These are phyloP conservation scores for Scheffersomyces amazonensis DNA, from an alignment of 805 yeast genomes.

Conservation along the genomic window DNA sequence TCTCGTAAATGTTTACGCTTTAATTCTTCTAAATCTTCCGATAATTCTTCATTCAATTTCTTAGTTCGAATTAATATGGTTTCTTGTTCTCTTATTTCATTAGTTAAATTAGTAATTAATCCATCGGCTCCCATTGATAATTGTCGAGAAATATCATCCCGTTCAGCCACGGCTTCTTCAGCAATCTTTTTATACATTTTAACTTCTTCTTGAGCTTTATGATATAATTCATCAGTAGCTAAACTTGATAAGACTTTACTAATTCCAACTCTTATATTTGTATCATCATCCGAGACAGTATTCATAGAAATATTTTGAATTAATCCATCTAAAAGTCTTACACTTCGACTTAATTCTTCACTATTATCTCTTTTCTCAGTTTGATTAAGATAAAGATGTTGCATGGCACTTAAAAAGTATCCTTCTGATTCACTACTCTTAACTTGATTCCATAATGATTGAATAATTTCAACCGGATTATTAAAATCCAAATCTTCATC, in stretches of 20 bases:
- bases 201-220: slow-evolving; percentile 59
- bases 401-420: slow-evolving; percentile 59
- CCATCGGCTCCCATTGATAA: slow-evolving; percentile 77
- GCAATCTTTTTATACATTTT: slow-evolving; percentile 49
- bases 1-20: slow-evolving; percentile 59
- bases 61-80: slow-evolving; percentile 56
- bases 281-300: slow-evolving; percentile 44
- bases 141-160: slow-evolving; percentile 62
- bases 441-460: slow-evolving; percentile 56
- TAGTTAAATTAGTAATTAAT: slow-evolving; percentile 54
- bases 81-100: slow-evolving; percentile 63
- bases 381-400: slow-evolving; percentile 59
- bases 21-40: slow-evolving; percentile 59
- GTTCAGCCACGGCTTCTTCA: slow-evolving; percentile 56
- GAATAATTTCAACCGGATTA: slow-evolving; percentile 68
- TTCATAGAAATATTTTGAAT: slow-evolving; percentile 59
- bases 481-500: slow-evolving; percentile 53
- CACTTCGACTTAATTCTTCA: slow-evolving; percentile 48
- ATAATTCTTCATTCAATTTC: slow-evolving; percentile 58
- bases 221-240: slow-evolving; percentile 83
- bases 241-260: slow-evolving; percentile 68
- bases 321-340: slow-evolving; percentile 62
- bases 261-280: slow-evolving; percentile 68
- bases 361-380: slow-evolving; percentile 46
- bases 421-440: slow-evolving; percentile 59